Base-by-base conservation (phyloP, 2,329 filamentous ascomycete species). In the Aspergillus persii region DNA sequence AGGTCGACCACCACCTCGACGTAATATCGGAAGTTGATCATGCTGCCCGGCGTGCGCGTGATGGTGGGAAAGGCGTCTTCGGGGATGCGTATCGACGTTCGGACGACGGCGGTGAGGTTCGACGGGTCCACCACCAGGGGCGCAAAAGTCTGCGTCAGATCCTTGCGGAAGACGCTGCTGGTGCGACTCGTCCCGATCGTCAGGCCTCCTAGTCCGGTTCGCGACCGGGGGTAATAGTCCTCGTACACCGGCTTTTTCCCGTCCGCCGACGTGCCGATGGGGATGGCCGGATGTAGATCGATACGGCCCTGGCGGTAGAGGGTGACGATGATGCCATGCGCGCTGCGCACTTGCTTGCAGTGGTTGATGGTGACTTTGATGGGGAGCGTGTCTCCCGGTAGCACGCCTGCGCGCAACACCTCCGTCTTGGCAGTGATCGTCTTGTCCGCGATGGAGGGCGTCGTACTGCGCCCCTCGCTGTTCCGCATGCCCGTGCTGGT, bases 21-120 rank as follows among this genome's bases (percentile, higher is more conserved):
- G 66, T 93, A 91, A 71, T 99, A 98, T 66, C 89, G 91, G 79
- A 99, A 98, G 67, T 89, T 92, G 64, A 99, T 95, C 88, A 98
- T 95, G 36, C 91, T 89, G 3, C 94, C 92, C 0, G 95, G 95
- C 0, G 97, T 92, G 56, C 88, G 89, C 30, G 87, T 87, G 62
- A 98, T 98, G 2, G 93, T 96, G 0, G 95, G 94, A 67, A 98
- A 98, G 0, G 88, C 87, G 69, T 96, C 91, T 63, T 96, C 92
- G 0, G 95, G 95, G 2, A 98, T 86, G 66, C 91, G 87, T 15
- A 99, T 86, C 3, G 90, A 89, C 3, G 92, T 89, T 15, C 89
- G 95, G 47, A 98, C 86, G 50, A 89, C 89, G 1, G 92, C 87
- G 23, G 87, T 89, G 65, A 97, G 81, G 0, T 88, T 92, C 29